A percentile compares a stretch with the other conserved stretches of the same genome.
phyloP scores from a whole-genome alignment of 805 yeast genomes.

The Wickerhamomyces hampshirensis region DNA sequence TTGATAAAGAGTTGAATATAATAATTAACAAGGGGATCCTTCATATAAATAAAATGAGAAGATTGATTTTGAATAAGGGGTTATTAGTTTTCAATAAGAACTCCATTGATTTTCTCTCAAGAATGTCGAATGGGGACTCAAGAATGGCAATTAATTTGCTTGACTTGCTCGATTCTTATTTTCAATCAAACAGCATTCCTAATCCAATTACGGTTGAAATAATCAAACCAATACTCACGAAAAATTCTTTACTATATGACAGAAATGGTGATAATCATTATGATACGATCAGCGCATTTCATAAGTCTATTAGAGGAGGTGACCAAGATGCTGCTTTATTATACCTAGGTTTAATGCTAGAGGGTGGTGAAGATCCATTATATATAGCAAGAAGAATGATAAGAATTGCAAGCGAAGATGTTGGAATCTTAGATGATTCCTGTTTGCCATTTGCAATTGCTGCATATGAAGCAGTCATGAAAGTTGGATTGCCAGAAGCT shows the following conservation, averaged over 20 bases:
- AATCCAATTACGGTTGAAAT: slow-evolving; percentile 8
- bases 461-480: slow-evolving; percentile 80
- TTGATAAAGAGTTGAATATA: slow-evolving; percentile 40
- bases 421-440: slow-evolving; percentile 80
- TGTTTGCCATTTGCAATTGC: slow-evolving; percentile 85
- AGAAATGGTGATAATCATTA: slow-evolving; percentile 88
- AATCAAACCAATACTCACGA: slow-evolving; percentile 38
- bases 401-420: slow-evolving; percentile 91
- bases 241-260: slow-evolving; percentile 68
- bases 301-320: slow-evolving; percentile 85
- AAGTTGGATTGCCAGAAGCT: slow-evolving; percentile 93
- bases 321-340: slow-evolving; percentile 87
- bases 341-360: slow-evolving; percentile 82
- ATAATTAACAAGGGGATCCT: slow-evolving; percentile 57
- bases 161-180: slow-evolving; percentile 64
- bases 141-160: slow-evolving; percentile 75
- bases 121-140: slow-evolving; percentile 83
- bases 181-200: slow-evolving; percentile 17
- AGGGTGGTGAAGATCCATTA: slow-evolving; percentile 91
- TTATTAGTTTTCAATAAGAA: slow-evolving; percentile 49
- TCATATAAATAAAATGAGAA: slow-evolving; percentile 55
- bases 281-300: slow-evolving; percentile 94
- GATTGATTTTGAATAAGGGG: slow-evolving; percentile 43
- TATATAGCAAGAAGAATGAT: slow-evolving; percentile 89
- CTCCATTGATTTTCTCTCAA: slow-evolving; percentile 63